phyloP scores from a whole-genome alignment of 2,329 filamentous ascomycete genomes.

The Trichocomaceae sp. region DNA sequence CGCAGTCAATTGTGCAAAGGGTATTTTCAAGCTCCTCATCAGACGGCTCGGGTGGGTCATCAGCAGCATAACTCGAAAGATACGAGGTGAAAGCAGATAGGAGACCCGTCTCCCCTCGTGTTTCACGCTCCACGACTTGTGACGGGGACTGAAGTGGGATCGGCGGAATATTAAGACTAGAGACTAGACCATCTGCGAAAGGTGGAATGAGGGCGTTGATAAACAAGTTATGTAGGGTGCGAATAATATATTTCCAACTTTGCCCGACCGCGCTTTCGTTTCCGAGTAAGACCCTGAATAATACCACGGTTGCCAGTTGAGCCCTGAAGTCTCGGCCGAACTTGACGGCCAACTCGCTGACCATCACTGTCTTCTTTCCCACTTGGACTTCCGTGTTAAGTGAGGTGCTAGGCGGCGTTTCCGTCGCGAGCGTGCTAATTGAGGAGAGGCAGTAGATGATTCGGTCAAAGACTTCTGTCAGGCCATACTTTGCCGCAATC shows the following conservation, averaged over 20 bases:
- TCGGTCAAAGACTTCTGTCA: slow-evolving; percentile 82
- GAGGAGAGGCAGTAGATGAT: slow-evolving; percentile 85
- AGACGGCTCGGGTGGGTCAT: slow-evolving; percentile 94
- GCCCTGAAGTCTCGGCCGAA: slow-evolving; percentile 90
- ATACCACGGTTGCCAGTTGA: slow-evolving; percentile 86
- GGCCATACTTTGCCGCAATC: slow-evolving; percentile 76
- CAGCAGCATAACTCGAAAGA: slow-evolving; percentile 96
- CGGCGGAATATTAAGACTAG: slow-evolving; percentile 62
- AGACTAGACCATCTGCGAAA: slow-evolving; percentile 61
- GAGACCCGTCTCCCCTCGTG: slow-evolving; percentile 73
- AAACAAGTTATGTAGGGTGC: slow-evolving; percentile 92
- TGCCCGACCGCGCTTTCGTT: slow-evolving; percentile 70
- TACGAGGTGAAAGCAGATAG: slow-evolving; percentile 95
- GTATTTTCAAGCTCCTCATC: slow-evolving; percentile 97
- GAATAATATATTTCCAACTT: slow-evolving; percentile 60
- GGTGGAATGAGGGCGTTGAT: slow-evolving; percentile 87
- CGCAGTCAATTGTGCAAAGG: slow-evolving; percentile 85
- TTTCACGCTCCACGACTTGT: slow-evolving; percentile 82
- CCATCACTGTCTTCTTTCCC: slow-evolving; percentile 90
- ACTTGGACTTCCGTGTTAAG: slow-evolving; percentile 95
- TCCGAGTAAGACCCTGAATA: slow-evolving; percentile 84
- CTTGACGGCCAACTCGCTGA: slow-evolving; percentile 93
- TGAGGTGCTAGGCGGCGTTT: slow-evolving; percentile 68
- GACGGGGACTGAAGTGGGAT: slow-evolving; percentile 89
- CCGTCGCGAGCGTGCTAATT: slow-evolving; percentile 80